phyloP scores from a whole-genome alignment of 192 early-diverging fungal genomes.

The Backusella australiensis region DNA sequence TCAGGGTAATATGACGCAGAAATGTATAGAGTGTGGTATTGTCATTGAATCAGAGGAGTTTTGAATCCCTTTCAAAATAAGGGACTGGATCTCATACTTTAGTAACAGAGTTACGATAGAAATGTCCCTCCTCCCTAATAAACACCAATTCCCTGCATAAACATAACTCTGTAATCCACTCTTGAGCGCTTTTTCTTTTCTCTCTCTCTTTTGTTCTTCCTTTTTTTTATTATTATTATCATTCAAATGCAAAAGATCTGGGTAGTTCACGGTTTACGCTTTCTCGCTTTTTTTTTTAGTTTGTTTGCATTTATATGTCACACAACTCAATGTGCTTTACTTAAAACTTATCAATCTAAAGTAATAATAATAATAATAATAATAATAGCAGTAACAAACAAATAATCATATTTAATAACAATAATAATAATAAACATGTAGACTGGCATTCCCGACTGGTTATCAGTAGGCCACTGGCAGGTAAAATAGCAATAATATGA shows the following conservation, averaged over 20 bases:
- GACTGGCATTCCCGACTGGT: conserved; percentile 16
- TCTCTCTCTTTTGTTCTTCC: background rate
- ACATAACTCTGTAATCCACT: background rate
- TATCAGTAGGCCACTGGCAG: conserved; percentile 26
- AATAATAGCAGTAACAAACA: background rate
- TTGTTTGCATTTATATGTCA: conserved; percentile 3
- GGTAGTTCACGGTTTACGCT: background rate
- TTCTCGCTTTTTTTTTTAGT: conserved; percentile 1
- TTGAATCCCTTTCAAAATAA: conserved; percentile 26
- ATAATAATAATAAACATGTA: background rate
- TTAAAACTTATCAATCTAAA: background rate
- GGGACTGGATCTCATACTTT: conserved; percentile 1
- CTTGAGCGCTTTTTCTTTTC: background rate
- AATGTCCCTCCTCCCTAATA: conserved; percentile 4
- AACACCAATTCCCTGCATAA: conserved; percentile 7
- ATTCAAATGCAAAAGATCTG: background rate
- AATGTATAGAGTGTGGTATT: conserved; percentile 64
- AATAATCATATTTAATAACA: background rate
- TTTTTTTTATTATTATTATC: background rate
- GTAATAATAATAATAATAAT: background rate
- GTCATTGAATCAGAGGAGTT: conserved; percentile 70
- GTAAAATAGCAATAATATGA: conserved; percentile 7
- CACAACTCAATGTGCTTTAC: background rate
- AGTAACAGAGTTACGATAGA: background rate
- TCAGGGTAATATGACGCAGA: conserved; percentile 53